Base-by-base conservation (phyloP, 768 basidiomycete species). In the Xerocomus spinulosus region DNA sequence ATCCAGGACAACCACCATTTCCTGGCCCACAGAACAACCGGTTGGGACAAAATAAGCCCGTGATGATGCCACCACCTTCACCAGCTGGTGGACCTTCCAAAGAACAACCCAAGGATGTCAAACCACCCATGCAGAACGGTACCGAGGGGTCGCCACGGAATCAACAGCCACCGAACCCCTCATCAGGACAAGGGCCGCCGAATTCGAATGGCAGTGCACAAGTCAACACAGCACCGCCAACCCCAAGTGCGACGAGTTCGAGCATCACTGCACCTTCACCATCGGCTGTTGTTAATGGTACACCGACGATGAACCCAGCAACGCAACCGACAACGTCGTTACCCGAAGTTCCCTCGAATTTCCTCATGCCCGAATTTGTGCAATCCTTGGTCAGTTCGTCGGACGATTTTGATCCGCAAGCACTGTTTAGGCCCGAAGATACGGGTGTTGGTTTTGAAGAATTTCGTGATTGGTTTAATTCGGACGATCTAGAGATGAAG, bases 401-500 rank as follows among this genome's bases (percentile, higher is more conserved):
- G 59, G 76, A 76, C 21, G 65, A 68, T 35, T 68, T 72, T 37
- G 70, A 69, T 25, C 20, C 59, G 5, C 57, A 58, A 24, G 51
- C 59, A 13, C 47, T 80, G 34, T 78, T 80, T 58, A 62, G 71
- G 38, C 54, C 64, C n/a, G 71, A 75, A 42, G 73, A 72, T 2
- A 70, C 77, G 49, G 51, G 51, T 0, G 66, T 85, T 60, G 80
- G 83, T 58, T 85, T 85, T 54, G 85, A 85, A 58, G 85, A 85
- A 57, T 87, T 87, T 65, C 80, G 82, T 46, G 81, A 84, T 57
- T 87, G 84, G 84, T 85, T 87, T 55, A 82, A 81, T 59, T 76
- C 75, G 6, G 77, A 82, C 24, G 65, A 67, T 52, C 36, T 67
- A 49, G 65, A 64, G 2, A 55, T 67, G 46, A 67, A 64, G 54